These are phyloP conservation scores for Hypomontagnella submonticulosa DNA, from an alignment of 495 filamentous ascomycete species.

Conservation along the genomic window DNA sequence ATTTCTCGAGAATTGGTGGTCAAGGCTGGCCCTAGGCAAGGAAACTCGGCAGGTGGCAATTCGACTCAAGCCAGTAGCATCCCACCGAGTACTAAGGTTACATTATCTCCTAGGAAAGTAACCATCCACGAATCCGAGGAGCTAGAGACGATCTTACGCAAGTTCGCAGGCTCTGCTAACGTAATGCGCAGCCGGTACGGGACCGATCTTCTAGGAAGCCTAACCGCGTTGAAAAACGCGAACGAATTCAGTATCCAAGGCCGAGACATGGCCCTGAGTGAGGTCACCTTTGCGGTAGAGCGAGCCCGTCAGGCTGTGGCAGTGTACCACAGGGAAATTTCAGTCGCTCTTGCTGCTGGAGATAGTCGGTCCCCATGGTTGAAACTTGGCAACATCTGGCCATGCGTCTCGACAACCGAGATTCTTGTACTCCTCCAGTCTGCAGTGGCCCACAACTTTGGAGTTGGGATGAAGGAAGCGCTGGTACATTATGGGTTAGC, in stretches of 20 bases:
- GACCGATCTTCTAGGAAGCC: slow-evolving; percentile 53
- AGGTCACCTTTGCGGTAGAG: slow-evolving; percentile 42
- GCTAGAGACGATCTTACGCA: slow-evolving; percentile 49
- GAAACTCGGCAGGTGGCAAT: not conserved
- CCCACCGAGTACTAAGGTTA: too few relatives aligned
- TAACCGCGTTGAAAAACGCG: slow-evolving; percentile 43
- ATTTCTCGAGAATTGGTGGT: slow-evolving; percentile 18
- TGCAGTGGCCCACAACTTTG: slow-evolving; percentile 45
- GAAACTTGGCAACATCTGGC: slow-evolving; percentile 61
- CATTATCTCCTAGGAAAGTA: not conserved
- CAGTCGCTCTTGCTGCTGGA: slow-evolving; percentile 38
- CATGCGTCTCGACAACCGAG: slow-evolving; percentile 58
- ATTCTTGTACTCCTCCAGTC: slow-evolving; percentile 66
- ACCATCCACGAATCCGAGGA: slow-evolving; percentile 33
- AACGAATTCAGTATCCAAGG: slow-evolving; percentile 14
- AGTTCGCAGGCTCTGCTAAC: slow-evolving; percentile 46
- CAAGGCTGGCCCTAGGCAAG: slow-evolving; percentile 8
- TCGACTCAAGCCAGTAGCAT: not conserved
- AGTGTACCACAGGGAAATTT: slow-evolving; percentile 37
- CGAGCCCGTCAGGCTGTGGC: slow-evolving; percentile 25
- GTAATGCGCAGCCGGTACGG: slow-evolving; percentile 52
- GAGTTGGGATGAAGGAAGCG: slow-evolving; percentile 55
- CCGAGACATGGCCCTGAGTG: slow-evolving; percentile 7
- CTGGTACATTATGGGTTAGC: slow-evolving; percentile 56
- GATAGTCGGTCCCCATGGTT: slow-evolving; percentile 60